phyloP scores from a whole-genome alignment of 2,329 filamentous ascomycete species.

The Fusarium goolgardi region DNA sequence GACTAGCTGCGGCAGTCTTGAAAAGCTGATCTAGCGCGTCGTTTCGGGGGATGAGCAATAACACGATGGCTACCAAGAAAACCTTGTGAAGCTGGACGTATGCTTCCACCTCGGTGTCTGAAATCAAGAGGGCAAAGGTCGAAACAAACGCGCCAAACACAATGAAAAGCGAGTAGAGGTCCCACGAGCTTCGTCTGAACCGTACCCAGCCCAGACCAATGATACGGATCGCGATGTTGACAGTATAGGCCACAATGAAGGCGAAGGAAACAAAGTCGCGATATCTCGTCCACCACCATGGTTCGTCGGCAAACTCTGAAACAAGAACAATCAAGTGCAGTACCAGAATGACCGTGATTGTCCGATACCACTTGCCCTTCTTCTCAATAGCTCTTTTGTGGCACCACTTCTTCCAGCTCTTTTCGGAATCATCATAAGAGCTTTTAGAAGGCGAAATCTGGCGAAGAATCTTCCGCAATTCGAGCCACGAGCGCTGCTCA shows the following conservation, averaged over 20 bases:
- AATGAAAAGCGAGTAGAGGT: conserved; percentile 85
- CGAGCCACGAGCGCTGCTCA: conserved; percentile 96
- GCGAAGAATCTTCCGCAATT: conserved; percentile 88
- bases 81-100: conserved; percentile 91
- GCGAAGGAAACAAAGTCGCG: conserved; percentile 82
- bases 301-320: conserved; percentile 85
- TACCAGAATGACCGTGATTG: conserved; percentile 81
- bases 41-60: conserved; percentile 93
- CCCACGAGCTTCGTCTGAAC: conserved; percentile 94
- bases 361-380: conserved; percentile 88
- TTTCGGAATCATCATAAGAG: conserved; percentile 80
- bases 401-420: conserved; percentile 90
- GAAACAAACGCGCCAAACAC: conserved; percentile 80
- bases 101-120: conserved; percentile 66
- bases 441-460: conserved; percentile 96
- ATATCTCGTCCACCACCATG: conserved; percentile 73
- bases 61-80: conserved; percentile 88
- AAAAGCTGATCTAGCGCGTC: conserved; percentile 98
- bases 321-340: conserved; percentile 86
- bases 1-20: conserved; percentile 95
- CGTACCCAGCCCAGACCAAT: conserved; percentile 91
- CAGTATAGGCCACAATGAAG: conserved; percentile 84
- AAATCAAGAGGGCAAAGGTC: conserved; percentile 83
- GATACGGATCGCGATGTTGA: conserved; percentile 85
- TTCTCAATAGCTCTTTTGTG: conserved; percentile 95